phyloP scores from a whole-genome alignment of 2,329 filamentous ascomycete species.

The Microcyclospora pomicola region DNA sequence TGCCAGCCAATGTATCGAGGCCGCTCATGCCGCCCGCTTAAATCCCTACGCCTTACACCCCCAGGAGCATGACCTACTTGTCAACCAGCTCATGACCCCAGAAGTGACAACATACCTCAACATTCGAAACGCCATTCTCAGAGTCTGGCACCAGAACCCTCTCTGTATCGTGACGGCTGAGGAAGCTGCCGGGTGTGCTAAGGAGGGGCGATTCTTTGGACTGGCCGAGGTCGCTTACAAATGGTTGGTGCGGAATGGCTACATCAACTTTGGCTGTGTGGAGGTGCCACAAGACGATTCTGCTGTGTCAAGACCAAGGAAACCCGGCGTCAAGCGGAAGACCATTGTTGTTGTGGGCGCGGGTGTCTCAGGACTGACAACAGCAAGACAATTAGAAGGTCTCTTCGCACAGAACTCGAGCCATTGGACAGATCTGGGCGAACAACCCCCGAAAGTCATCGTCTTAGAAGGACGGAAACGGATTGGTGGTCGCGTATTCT shows the following conservation, averaged over 20 bases:
- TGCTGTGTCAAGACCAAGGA: slow-evolving; percentile 22
- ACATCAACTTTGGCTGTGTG: slow-evolving; percentile 93
- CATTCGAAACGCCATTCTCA: slow-evolving; percentile 83
- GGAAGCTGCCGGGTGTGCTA: slow-evolving; percentile 34
- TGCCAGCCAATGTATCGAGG: slow-evolving; percentile 79
- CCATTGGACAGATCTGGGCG: slow-evolving; percentile 48
- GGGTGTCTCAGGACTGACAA: slow-evolving; percentile 85
- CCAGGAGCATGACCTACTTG: slow-evolving; percentile 68
- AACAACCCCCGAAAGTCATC: slow-evolving; percentile 59
- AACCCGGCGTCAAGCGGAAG: slow-evolving; percentile 41
- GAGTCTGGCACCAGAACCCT: slow-evolving; percentile 79
- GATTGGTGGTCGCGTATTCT: slow-evolving; percentile 87
- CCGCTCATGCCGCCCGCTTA: slow-evolving; percentile 76
- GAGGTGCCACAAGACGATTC: slow-evolving; percentile 40
- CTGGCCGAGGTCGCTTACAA: slow-evolving; percentile 79
- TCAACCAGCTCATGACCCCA: slow-evolving; percentile 66
- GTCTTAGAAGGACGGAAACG: slow-evolving; percentile 77
- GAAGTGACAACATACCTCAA: slow-evolving; percentile 95
- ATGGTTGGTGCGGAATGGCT: slow-evolving; percentile 81
- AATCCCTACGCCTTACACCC: slow-evolving; percentile 80
- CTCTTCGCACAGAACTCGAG: slow-evolving; percentile 68
- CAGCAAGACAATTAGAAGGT: slow-evolving; percentile 80
- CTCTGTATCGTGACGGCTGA: slow-evolving; percentile 30
- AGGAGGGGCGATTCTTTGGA: slow-evolving; percentile 76
- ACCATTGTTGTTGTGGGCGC: slow-evolving; percentile 81